Conservation (phyloP, 2,329 filamentous ascomycete genomes). For the Aspergillus glaucus region DNA sequence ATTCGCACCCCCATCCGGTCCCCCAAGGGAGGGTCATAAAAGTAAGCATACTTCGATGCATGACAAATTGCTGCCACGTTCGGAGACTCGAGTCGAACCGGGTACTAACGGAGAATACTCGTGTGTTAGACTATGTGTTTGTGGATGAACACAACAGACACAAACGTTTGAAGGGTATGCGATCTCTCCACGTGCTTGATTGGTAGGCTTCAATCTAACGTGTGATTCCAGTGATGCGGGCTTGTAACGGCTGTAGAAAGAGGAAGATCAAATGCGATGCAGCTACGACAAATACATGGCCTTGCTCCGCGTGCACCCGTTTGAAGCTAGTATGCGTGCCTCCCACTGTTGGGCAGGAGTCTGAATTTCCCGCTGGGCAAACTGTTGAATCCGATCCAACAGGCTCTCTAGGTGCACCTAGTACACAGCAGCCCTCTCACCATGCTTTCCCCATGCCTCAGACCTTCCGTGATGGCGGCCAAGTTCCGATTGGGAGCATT, state of each 20-base stretch:
- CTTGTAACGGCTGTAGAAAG: slow-evolving; percentile 88
- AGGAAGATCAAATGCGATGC: slow-evolving; percentile 98
- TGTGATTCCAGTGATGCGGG: slow-evolving; percentile 73
- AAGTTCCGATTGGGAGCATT: slow-evolving; percentile 44
- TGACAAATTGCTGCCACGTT: no score
- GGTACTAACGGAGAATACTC: slow-evolving; percentile 4
- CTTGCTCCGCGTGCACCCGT: slow-evolving; percentile 86
- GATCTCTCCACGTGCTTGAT: slow-evolving; percentile 1
- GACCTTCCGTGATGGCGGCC: slow-evolving; percentile 37
- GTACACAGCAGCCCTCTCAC: slow-evolving; percentile 42
- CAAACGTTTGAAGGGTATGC: slow-evolving; percentile 83
- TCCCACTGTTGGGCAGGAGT: slow-evolving; percentile 72
- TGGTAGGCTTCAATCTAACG: slow-evolving; percentile 1
- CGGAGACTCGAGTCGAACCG: background rate
- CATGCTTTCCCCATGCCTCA: slow-evolving; percentile 51
- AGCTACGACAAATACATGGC: slow-evolving; percentile 95
- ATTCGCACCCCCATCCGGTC: slow-evolving; percentile 61
- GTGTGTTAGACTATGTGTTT: slow-evolving; percentile 80
- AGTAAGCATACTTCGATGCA: slow-evolving; percentile 51
- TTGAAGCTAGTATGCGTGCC: slow-evolving; percentile 90
- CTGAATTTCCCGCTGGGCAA: slow-evolving; percentile 35
- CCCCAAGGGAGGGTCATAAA: slow-evolving; percentile 72
- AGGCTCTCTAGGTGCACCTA: slow-evolving; percentile 21
- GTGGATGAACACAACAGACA: slow-evolving; percentile 98
- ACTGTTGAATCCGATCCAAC: slow-evolving; percentile 18